Evolutionary conservation across 2,329 filamentous ascomycete genomes (phyloP).

Genomic region (Colletotrichum incanum): DNA sequence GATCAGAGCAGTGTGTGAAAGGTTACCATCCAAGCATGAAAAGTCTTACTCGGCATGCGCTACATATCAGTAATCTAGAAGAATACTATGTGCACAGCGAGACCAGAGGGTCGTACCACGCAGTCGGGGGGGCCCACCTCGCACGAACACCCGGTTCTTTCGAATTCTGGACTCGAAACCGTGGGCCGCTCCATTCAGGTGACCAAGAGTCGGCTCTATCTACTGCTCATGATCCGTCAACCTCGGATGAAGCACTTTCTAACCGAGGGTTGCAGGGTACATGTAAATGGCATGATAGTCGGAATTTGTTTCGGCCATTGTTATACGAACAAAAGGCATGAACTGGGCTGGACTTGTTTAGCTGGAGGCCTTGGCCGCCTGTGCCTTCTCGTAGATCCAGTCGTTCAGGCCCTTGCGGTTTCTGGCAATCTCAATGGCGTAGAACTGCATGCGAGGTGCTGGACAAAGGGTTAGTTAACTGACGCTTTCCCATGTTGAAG

Average conservation of each 20-base stretch:
- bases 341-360: neutral
- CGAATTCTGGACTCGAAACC: neutral
- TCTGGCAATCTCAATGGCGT: constrained; percentile 73
- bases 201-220: neutral
- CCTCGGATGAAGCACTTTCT: constrained; percentile 22
- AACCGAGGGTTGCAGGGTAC: constrained; percentile 10
- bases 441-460: constrained; percentile 72
- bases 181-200: neutral
- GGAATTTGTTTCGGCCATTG: neutral
- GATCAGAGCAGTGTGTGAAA: neutral
- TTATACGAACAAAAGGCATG: neutral
- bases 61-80: neutral
- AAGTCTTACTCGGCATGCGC: neutral
- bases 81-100: neutral
- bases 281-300: neutral
- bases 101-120: neutral
- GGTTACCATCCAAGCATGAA: neutral
- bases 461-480: constrained; percentile 4
- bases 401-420: constrained; percentile 94
- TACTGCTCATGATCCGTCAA: neutral
- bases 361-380: constrained; percentile 68
- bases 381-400: constrained; percentile 92
- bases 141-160: neutral
- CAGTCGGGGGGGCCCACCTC: neutral
- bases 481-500: neutral